phyloP scores from a whole-genome alignment of 768 basidiomycete genomes.

The Imleria badia region DNA sequence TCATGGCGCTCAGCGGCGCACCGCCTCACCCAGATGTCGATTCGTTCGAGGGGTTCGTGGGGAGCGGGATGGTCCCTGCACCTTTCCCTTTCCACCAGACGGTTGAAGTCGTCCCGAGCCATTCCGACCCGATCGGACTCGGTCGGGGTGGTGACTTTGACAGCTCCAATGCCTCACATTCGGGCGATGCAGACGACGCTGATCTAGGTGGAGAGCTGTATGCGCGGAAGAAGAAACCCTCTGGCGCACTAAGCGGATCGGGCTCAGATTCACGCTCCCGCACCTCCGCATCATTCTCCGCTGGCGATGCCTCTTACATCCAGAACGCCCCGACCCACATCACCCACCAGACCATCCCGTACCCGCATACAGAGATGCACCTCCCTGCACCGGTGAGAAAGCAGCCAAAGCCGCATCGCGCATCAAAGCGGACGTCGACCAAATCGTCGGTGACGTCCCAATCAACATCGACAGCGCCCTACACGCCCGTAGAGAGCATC shows the following conservation, averaged over 20 bases:
- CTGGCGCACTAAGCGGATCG: conserved; percentile 35
- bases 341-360: conserved; percentile 26
- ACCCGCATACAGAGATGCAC: conserved; percentile 30
- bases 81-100: not conserved
- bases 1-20: conserved; percentile 36
- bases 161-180: conserved; percentile 10
- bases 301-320: conserved; percentile 18
- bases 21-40: conserved; percentile 22
- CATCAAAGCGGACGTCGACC: conserved; percentile 34
- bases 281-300: conserved; percentile 51
- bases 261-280: conserved; percentile 62
- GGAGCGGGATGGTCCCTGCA: conserved; percentile 33
- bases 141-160: not conserved
- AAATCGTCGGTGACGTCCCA: conserved; percentile 45
- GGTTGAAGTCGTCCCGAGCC: not conserved
- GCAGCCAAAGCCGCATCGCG: conserved; percentile 22
- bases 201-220: conserved; percentile 64
- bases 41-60: conserved; percentile 69
- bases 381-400: conserved; percentile 18
- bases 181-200: conserved; percentile 46
- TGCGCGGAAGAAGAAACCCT: conserved; percentile 35
- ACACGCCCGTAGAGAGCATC: conserved; percentile 34
- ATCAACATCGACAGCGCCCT: conserved; percentile 45
- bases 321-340: conserved; percentile 26
- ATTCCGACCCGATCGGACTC: conserved; percentile 12